Evolutionary conservation across 805 yeast species (phyloP), one percentile per base, ranked within the genome.

Genomic region (Aciculoconidium aculeatum): DNA sequence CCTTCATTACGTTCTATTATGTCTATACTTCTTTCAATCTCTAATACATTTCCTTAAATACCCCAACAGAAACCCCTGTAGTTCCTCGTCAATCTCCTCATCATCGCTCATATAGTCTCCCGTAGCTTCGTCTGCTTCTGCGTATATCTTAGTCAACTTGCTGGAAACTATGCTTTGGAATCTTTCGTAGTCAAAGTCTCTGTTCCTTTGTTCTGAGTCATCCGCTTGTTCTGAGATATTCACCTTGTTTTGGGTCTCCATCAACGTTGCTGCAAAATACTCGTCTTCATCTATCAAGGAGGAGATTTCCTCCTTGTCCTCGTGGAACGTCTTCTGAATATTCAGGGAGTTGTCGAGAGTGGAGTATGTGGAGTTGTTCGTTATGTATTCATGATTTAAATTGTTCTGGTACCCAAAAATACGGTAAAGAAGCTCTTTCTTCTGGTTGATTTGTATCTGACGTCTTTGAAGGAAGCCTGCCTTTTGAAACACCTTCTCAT

Each of bases 281-380:
- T 45, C 44, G 35, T 63, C 67, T 27, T 61, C 64, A 6, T 49
- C 53, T 11, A 62, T 25, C 5, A 63, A 40, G 15, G 37, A 38
- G 18, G 41, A 34, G 7, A 64, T 58, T 32, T 63, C 70, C 25
- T 58, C 63, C 28, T 61, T 58, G 34, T 64, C 69, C 36, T 63
- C 69, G 27, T 59, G 61, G 27, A 57, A 58, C 4, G 63, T 51
- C 37, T 55, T 61, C 28, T 57, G 63, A 2, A 60, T 51, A 32
- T 51, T 63, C 34, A 55, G 41, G 7, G 47, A 44, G 36, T 56
- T 61, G 34, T 63, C 68, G 7, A 57, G 31, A 4, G 65, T 44
- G 4, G 64, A 54, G 40, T 63, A 59, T 7, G 57, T 43, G 11
- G 66, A 49, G 42, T 63, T 63, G 40, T 63, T 63, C 27, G 68